Evolutionary conservation across 345 rosid species (phyloP).

Genomic region (Erucastrum elatum): DNA sequence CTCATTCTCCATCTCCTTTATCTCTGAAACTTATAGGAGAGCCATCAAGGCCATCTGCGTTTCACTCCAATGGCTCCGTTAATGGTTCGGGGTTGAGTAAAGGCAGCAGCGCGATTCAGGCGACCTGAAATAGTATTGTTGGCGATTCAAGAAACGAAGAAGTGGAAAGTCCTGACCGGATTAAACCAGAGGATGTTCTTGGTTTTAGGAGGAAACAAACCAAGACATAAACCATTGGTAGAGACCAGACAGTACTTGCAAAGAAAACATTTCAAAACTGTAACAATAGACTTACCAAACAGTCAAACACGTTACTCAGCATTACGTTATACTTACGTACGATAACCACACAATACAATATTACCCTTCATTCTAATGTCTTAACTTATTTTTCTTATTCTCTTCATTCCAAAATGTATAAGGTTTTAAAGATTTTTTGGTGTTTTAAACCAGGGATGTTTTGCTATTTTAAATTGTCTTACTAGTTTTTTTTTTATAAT

Average conservation of each 20-base stretch:
- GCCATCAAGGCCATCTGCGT: constrained; percentile 79
- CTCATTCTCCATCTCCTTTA: constrained; percentile 39
- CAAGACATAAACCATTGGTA: constrained; percentile 2
- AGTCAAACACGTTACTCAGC: constrained; percentile 21
- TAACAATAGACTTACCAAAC: constrained; percentile 29
- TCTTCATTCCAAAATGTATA: neutral
- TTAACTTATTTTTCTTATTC: neutral
- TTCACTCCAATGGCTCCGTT: constrained; percentile 66
- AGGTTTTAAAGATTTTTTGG: neutral
- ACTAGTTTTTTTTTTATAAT: neutral
- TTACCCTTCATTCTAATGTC: neutral
- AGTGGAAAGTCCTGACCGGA: constrained; percentile 3
- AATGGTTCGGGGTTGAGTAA: constrained; percentile 52
- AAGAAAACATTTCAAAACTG: constrained; percentile 24
- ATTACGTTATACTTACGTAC: constrained; percentile 24
- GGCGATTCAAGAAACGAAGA: constrained; percentile 11
- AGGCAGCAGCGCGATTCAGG: constrained; percentile 71
- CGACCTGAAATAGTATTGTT: constrained; percentile 47
- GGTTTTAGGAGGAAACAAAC: constrained; percentile 19
- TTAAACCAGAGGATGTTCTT: constrained; percentile 17
- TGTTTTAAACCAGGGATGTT: neutral
- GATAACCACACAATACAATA: constrained; percentile 16
- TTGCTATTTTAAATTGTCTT: neutral
- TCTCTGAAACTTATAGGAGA: constrained; percentile 70
- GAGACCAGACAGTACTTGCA: neutral